Evolutionary conservation across 2,329 filamentous ascomycete genomes (phyloP).

Genomic region (Neopestalotiopsis rosae): DNA sequence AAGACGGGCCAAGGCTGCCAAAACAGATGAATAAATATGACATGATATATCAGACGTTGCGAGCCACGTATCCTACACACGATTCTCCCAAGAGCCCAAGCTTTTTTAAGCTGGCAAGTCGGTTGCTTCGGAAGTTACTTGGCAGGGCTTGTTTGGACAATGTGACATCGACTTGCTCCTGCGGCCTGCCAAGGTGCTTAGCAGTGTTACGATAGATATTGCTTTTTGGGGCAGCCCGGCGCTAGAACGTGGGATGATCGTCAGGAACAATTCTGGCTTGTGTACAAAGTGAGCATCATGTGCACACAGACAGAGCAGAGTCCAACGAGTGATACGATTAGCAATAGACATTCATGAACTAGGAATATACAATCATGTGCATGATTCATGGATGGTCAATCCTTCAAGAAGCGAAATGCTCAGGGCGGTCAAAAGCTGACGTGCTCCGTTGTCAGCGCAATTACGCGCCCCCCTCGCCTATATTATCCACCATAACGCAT

Average conservation of each 20-base stretch:
- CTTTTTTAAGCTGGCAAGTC: neutral
- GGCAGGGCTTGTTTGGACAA: neutral
- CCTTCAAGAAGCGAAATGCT: neutral
- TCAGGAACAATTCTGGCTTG: neutral
- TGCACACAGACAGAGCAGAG: neutral
- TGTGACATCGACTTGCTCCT: neutral
- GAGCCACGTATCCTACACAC: neutral
- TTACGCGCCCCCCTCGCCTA: neutral
- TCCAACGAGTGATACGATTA: neutral
- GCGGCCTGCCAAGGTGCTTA: neutral
- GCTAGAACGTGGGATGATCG: neutral
- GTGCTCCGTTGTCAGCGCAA: neutral
- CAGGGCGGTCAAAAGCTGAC: neutral
- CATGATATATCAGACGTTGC: neutral
- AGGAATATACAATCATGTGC: neutral
- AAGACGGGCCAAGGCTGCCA: neutral
- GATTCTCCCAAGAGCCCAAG: neutral
- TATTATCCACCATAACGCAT: neutral
- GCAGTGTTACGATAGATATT: neutral
- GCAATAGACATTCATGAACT: neutral
- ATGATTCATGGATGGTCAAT: neutral
- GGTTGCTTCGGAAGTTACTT: constrained; percentile 1
- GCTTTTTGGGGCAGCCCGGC: neutral
- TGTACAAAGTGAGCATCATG: neutral
- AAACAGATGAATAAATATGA: neutral